Percentiles rank a stretch among this genome's conserved stretches.
These are phyloP conservation scores for Coemansia sp. DNA, from an alignment of 192 early-diverging fungal species.

Conservation along the genomic window DNA sequence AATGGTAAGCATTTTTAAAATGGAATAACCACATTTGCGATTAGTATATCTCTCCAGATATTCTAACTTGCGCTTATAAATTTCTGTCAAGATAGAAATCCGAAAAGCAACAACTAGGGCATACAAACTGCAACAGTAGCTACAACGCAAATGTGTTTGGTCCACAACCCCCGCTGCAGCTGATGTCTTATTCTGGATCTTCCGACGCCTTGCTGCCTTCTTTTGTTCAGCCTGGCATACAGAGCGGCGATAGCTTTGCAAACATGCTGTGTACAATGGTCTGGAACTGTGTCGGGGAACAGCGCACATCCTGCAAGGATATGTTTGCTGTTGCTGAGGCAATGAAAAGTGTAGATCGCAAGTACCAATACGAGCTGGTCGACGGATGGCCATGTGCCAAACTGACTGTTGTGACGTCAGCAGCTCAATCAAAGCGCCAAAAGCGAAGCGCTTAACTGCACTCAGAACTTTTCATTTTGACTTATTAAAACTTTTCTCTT, in stretches of 20 bases:
- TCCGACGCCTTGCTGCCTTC: not conserved
- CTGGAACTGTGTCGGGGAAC: slow-evolving; percentile 9
- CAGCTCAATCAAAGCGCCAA: not conserved
- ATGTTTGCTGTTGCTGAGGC: slow-evolving; percentile 23
- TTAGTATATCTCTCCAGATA: no score
- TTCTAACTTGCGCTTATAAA: no score
- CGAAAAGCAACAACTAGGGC: no score
- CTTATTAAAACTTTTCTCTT: not conserved
- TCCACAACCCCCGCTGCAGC: no score
- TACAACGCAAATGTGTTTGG: no score
- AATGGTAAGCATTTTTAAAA: no score
- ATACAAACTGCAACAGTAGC: no score
- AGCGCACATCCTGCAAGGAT: slow-evolving; percentile 21
- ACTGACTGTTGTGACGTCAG: slow-evolving; percentile 7
- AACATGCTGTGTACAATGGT: slow-evolving; percentile 7
- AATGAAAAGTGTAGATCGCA: slow-evolving; percentile 28
- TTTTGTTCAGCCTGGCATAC: not conserved
- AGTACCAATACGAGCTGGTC: slow-evolving; percentile 8
- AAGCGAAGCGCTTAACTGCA: not conserved
- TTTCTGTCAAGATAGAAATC: no score
- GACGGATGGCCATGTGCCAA: slow-evolving; percentile 20
- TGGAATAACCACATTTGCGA: no score
- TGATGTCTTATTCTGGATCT: no score
- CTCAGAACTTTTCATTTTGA: not conserved
- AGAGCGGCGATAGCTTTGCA: not conserved